Evolutionary conservation across 768 basidiomycete genomes (phyloP).

Genomic region (Cystofilobasidium bisporidii): DNA sequence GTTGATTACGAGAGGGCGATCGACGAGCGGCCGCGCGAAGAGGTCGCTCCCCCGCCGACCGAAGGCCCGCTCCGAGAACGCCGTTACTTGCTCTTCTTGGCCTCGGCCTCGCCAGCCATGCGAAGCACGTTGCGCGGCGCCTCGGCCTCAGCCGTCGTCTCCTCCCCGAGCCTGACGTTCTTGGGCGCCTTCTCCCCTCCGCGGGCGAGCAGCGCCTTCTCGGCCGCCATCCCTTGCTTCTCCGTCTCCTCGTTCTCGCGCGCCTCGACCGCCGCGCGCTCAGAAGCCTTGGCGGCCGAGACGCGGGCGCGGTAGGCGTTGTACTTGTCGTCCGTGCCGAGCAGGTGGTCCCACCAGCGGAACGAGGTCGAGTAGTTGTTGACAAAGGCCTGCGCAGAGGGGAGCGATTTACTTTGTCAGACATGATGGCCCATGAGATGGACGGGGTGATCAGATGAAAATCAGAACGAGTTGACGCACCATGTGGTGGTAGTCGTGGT

Average conservation of each 20-base stretch:
- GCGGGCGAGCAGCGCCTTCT: conserved; percentile 22
- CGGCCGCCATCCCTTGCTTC: conserved; percentile 30
- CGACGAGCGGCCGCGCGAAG: no score
- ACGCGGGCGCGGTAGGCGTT: conserved; percentile 63
- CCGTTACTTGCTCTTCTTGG: conserved; percentile 50
- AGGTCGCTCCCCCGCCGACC: no score
- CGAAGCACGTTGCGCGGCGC: conserved; percentile 56
- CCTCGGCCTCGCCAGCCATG: conserved; percentile 57
- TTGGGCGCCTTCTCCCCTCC: conserved; percentile 16
- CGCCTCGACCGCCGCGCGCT: conserved; percentile 28
- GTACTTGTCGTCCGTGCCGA: conserved; percentile 74
- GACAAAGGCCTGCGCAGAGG: conserved; percentile 48
- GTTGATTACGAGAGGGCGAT: no score
- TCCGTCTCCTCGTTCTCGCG: conserved; percentile 19
- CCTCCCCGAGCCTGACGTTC: conserved; percentile 18
- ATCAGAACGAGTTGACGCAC: conserved; percentile 35
- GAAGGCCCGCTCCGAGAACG: no score
- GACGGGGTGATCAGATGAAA: no score
- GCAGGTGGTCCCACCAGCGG: conserved; percentile 54
- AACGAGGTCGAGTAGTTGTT: conserved; percentile 45
- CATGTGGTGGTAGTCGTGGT: conserved; percentile 99
- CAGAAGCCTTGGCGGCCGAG: conserved; percentile 45
- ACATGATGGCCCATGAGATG: background rate
- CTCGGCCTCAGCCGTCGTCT: conserved; percentile 40
- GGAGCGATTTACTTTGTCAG: no score